phyloP scores from a whole-genome alignment of 345 rosid genomes.

The Rhodamnia argentea region DNA sequence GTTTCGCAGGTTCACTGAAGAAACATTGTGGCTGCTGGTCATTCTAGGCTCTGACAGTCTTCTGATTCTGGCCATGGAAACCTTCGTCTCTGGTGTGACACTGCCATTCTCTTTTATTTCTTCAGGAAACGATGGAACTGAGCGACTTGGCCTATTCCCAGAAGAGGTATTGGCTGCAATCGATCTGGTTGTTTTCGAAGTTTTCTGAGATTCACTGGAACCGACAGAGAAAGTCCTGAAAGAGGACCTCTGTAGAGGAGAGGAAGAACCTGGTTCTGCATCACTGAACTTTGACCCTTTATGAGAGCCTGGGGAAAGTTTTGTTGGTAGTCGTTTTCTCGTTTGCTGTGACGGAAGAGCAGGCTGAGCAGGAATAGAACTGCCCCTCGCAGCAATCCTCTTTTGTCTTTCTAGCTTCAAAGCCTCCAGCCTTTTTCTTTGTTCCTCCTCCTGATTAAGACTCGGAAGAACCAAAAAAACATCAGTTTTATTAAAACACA shows the following conservation, averaged over 20 bases:
- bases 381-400: conserved; percentile 70
- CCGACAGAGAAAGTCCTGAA: conserved; percentile 37
- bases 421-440: conserved; percentile 37
- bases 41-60: conserved; percentile 78
- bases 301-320: conserved; percentile 50
- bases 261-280: conserved; percentile 59
- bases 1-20: conserved; percentile 41
- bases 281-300: conserved; percentile 80
- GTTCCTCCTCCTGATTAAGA: conserved; percentile 61
- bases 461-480: not conserved
- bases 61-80: conserved; percentile 58
- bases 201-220: conserved; percentile 36
- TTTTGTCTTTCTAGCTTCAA: conserved; percentile 79
- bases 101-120: conserved; percentile 27
- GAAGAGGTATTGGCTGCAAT: conserved; percentile 36
- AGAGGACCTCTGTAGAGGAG: conserved; percentile 54
- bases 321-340: conserved; percentile 43
- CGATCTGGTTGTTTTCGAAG: conserved; percentile 43
- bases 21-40: conserved; percentile 22
- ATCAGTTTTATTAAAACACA: not conserved
- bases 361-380: conserved; percentile 35
- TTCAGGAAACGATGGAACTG: conserved; percentile 51
- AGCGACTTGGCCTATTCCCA: conserved; percentile 44
- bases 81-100: conserved; percentile 40
- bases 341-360: conserved; percentile 12